Conservation (phyloP, 1,139 yeast species). For the Schwanniomyces etchellsii region DNA sequence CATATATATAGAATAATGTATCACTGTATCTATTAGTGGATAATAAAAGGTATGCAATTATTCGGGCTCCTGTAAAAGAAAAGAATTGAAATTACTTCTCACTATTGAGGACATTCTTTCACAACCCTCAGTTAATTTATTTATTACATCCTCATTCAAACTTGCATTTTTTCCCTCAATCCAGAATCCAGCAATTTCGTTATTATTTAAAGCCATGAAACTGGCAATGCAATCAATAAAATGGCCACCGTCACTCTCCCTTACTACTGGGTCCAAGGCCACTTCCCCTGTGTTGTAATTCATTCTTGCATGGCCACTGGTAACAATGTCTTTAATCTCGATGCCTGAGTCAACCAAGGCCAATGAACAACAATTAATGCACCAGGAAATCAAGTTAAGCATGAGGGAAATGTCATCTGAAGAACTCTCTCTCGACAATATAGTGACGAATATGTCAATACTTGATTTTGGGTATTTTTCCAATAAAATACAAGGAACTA, state of each 20-base stretch:
- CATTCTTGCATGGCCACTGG: slow-evolving; percentile 54
- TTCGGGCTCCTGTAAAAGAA: slow-evolving; percentile 6
- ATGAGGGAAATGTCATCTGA: slow-evolving; percentile 25
- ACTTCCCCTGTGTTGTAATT: slow-evolving; percentile 10
- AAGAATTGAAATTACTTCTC: slow-evolving; percentile 42
- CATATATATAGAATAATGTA: no score
- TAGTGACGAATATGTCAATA: slow-evolving; percentile 71
- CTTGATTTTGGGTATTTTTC: slow-evolving; percentile 85
- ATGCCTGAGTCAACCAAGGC: slow-evolving; percentile 84
- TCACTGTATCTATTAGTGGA: no score
- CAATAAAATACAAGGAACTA: slow-evolving; percentile 57
- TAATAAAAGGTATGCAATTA: no score
- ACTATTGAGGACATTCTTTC: slow-evolving; percentile 35
- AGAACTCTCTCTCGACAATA: slow-evolving; percentile 44
- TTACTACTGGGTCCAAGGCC: slow-evolving; percentile 14
- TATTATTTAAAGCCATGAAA: slow-evolving; percentile 48
- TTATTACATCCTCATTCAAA: slow-evolving; percentile 21
- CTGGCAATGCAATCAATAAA: slow-evolving; percentile 39
- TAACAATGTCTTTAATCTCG: slow-evolving; percentile 70
- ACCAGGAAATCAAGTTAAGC: slow-evolving; percentile 37
- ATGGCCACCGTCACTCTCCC: slow-evolving; percentile 11
- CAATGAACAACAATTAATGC: slow-evolving; percentile 56
- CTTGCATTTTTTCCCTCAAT: slow-evolving; percentile 34
- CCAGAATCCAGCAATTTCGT: slow-evolving; percentile 55
- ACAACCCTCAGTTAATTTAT: slow-evolving; percentile 35